Base-by-base conservation (phyloP, 2,329 filamentous ascomycete genomes). In the Penicillium sp. region DNA sequence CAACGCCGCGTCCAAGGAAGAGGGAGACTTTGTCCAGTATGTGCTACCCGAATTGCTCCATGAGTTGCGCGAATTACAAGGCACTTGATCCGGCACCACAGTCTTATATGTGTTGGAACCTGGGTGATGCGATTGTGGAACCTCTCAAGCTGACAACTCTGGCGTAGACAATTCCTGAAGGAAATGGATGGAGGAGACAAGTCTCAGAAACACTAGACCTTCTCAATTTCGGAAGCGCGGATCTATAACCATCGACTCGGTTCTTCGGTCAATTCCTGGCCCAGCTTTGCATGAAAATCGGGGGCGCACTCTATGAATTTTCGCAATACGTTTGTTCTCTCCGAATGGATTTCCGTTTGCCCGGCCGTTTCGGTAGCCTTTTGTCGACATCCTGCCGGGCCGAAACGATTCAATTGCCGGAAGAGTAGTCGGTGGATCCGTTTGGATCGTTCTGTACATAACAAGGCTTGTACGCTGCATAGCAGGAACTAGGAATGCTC, bases 21-120 rank as follows among this genome's bases (percentile, higher is more conserved):
- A 85, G 73, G 82, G 84, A 73, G 76, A 77, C 63, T 85, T 84
- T 68, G 81, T 85, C 64, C 78, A 83, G 82, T 85, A 78, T 54
- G 78, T 74, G 42, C 28, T 43, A 28, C 27, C 13, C 18, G 11
- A 11, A 32, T 32, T 7, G 11, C 11, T n/a, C 32, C 28, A n/a
- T 18, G 40, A 43, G 25, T 33, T 25, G 13, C 40, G 28, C 40
- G 29, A 43, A 18, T 18, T 18, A 18, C 18, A 18, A 18, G 18
- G 18, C 18, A 18, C 18, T 18, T 18, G 18, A 18, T 32, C 29
- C 29, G 5, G 29, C 7, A 32, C 3, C 4, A 8, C 11, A 11
- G 29, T 32, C 2, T 5, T 32, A 11, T 11, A 4, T 8, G 29
- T 11, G 29, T 7, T 32, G 8, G 29, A 5, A 5, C 8, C 4